These are phyloP conservation scores for Schizochytrium sp. DNA, from an alignment of 108 stramenopile genomes.

Conservation along the genomic window DNA sequence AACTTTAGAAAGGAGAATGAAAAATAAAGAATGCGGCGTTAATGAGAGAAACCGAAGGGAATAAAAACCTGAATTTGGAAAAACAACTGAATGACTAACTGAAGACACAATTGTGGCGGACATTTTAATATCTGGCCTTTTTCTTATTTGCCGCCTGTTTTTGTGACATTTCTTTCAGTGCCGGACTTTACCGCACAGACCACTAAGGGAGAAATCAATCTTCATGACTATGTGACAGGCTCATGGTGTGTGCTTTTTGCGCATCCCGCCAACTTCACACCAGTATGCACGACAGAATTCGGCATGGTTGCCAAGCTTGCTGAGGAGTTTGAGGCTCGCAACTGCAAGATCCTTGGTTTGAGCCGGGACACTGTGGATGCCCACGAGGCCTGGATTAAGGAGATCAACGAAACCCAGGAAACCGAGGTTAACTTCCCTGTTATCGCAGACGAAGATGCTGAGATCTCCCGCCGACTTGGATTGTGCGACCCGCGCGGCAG, in stretches of 20 bases:
- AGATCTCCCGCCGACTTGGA: constrained; percentile 78
- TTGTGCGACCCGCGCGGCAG: constrained; percentile 74
- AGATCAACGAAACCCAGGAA: constrained; percentile 70
- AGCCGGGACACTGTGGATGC: constrained; percentile 81
- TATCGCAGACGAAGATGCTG: constrained; percentile 83
- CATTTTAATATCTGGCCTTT: neutral
- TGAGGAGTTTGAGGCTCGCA: constrained; percentile 77
- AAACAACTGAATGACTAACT: neutral
- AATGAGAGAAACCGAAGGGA: too few relatives aligned
- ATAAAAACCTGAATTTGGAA: too few relatives aligned
- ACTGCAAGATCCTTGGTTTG: constrained; percentile 80
- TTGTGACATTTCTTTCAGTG: constrained; percentile 60
- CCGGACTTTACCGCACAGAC: constrained; percentile 81
- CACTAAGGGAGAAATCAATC: constrained; percentile 77
- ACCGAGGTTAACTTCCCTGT: constrained; percentile 84
- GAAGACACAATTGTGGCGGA: neutral
- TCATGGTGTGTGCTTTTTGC: constrained; percentile 84
- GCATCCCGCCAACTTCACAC: constrained; percentile 86
- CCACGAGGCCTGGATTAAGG: constrained; percentile 83
- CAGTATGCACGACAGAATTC: constrained; percentile 89
- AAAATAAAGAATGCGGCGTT: too few relatives aligned
- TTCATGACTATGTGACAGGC: constrained; percentile 84
- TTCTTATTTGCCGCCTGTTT: neutral
- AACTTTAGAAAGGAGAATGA: too few relatives aligned
- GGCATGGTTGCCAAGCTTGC: constrained; percentile 79